Evolutionary conservation across 345 rosid species (phyloP).

Genomic region (Viola odorata): DNA sequence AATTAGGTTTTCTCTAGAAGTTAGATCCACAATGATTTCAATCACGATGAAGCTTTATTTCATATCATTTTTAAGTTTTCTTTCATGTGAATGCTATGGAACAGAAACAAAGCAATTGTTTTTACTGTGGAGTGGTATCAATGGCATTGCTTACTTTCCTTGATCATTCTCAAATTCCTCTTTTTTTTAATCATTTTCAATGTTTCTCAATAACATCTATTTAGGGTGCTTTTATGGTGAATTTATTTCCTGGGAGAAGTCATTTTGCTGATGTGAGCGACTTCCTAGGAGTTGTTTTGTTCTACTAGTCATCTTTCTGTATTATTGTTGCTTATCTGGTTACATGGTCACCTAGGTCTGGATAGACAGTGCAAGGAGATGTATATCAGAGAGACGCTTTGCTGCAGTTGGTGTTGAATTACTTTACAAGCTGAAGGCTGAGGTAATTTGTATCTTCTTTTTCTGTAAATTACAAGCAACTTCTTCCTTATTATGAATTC

Average conservation of each 20-base stretch:
- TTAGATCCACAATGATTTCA: background rate
- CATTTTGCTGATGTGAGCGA: background rate
- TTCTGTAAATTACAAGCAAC: slow-evolving; percentile 3
- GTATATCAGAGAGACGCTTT: slow-evolving; percentile 31
- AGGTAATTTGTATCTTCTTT: slow-evolving; percentile 43
- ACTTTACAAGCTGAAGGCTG: slow-evolving; percentile 65
- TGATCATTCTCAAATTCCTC: background rate
- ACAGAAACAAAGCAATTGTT: background rate
- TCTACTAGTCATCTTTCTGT: background rate
- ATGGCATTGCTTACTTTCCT: background rate
- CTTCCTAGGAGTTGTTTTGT: background rate
- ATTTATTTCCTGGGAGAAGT: background rate
- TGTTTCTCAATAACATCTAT: background rate
- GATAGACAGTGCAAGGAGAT: slow-evolving; percentile 44
- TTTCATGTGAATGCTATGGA: slow-evolving; percentile 2
- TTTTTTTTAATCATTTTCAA: background rate
- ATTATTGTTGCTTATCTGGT: slow-evolving; percentile 11
- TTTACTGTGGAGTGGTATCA: too few relatives aligned
- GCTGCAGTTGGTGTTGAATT: slow-evolving; percentile 45
- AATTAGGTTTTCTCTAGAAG: background rate
- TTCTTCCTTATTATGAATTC: slow-evolving; percentile 12
- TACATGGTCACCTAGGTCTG: slow-evolving; percentile 45
- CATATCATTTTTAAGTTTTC: background rate
- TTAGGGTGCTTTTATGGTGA: slow-evolving; percentile 2
- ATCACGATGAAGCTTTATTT: background rate